phyloP scores from a whole-genome alignment of 2,329 filamentous ascomycete species.

The Ceratocystis harringtonii region DNA sequence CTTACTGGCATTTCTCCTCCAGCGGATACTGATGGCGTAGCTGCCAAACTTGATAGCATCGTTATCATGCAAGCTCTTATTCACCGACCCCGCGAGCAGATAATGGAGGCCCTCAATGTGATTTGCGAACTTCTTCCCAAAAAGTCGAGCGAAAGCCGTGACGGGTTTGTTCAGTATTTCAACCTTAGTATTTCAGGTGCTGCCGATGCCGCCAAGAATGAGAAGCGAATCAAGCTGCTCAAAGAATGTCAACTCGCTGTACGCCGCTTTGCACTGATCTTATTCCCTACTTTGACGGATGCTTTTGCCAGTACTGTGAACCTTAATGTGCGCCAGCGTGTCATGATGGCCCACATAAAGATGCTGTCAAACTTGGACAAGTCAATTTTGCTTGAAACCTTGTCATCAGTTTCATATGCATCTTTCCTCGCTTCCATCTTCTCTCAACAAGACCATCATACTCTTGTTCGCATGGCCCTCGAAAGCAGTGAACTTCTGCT shows the following conservation, averaged over 20 bases:
- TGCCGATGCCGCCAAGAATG: slow-evolving; percentile 34
- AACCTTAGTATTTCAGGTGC: neutral
- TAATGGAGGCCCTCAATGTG: slow-evolving; percentile 93
- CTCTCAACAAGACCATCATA: slow-evolving; percentile 84
- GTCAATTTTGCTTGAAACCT: slow-evolving; percentile 66
- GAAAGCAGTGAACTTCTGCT: slow-evolving; percentile 82
- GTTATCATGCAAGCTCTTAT: slow-evolving; percentile 98
- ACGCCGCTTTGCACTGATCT: slow-evolving; percentile 78
- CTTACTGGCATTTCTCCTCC: slow-evolving; percentile 90
- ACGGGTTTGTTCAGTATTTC: slow-evolving; percentile 24
- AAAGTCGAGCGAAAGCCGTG: slow-evolving; percentile 25
- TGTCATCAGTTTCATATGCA: slow-evolving; percentile 81
- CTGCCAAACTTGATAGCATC: slow-evolving; percentile 82
- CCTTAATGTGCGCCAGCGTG: slow-evolving; percentile 82
- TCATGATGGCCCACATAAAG: slow-evolving; percentile 87
- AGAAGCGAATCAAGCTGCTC: slow-evolving; percentile 69
- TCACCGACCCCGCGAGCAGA: slow-evolving; percentile 85
- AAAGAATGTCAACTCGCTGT: slow-evolving; percentile 74
- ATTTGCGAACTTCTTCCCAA: slow-evolving; percentile 80
- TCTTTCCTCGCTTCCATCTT: slow-evolving; percentile 91
- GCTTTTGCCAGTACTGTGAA: slow-evolving; percentile 98
- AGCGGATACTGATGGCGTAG: slow-evolving; percentile 58
- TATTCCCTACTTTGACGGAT: slow-evolving; percentile 89
- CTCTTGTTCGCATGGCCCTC: slow-evolving; percentile 70
- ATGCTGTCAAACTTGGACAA: slow-evolving; percentile 94